Base-by-base conservation (phyloP, 78 protist genomes). In the Thecamonas trahens region DNA sequence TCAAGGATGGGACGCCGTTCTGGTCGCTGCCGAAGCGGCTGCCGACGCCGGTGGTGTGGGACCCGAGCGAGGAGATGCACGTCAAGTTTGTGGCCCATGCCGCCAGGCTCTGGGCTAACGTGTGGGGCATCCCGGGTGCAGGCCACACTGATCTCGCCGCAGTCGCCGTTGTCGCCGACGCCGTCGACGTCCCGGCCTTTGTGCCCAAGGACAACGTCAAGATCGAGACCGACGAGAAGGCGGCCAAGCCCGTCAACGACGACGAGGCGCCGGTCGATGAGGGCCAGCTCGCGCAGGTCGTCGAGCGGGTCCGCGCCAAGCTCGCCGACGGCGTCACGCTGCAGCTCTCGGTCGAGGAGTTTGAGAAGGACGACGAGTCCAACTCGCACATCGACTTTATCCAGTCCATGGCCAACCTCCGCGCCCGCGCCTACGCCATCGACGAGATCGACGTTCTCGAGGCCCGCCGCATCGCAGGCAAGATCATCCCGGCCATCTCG, bases 401-500 rank as follows among this genome's bases (percentile, higher is more conserved):
- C 78, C 83, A 97, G 3, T 95, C 99, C 17, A 24, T 77, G 31
- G 81, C 99, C 29, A 97, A 97, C 82, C 85, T 97, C 32, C 82
- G 99, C 18, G 99, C 99, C 6, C 20, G 78, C 65, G 89, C 89
- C 77, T 98, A 97, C 83, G 29, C 31, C 34, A 97, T 97, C 84
- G 72, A 77, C 9, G 50, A 50, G 14, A 98, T 91, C 13, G 85
- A 79, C 61, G 3, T 52, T 7, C 58, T 37, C 62, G 40, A 50
- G 67, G n/a, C n/a, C n/a, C n/a, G n/a, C 88, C 79, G 64, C 49
- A 95, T 97, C 57, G 99, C 99, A 0, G 99, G 99, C 61, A 82
- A 84, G 84, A 97, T 98, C 86, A 98, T 97, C 74, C 99, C 99
- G 8, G 99, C 99, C 40, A 91, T 98, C 54, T 96, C 98, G 37